Conservation (phyloP, 257 asterid genomes). For the Knoxia roxburghii region DNA sequence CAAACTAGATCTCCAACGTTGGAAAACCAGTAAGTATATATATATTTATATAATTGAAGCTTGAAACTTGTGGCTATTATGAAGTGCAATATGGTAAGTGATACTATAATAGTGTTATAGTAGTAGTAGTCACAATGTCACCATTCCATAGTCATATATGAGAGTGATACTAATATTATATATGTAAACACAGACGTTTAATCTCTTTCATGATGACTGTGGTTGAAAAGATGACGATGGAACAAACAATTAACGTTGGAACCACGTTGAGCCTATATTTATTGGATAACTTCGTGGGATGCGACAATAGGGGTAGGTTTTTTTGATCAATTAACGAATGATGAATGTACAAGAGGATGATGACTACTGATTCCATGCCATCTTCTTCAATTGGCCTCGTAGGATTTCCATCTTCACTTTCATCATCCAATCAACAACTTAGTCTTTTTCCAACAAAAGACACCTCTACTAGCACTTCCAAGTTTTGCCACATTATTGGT, state of each 20-base stretch:
- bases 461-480: not conserved
- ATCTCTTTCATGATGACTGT: conserved; percentile 5
- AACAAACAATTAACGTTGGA: too few species aligned
- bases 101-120: not conserved
- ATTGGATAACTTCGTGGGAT: conserved; percentile 7
- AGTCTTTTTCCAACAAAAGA: not conserved
- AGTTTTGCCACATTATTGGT: too few species aligned
- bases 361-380: not conserved
- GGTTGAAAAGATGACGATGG: not conserved
- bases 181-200: too few species aligned
- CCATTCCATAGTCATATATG: not conserved
- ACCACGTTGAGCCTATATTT: not conserved
- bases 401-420: conserved; percentile 15
- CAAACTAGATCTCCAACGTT: not conserved
- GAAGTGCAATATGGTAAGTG: not conserved
- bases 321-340: too few species aligned
- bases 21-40: too few species aligned
- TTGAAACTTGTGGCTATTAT: not conserved
- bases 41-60: not conserved
- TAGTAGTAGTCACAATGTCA: not conserved
- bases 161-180: too few species aligned
- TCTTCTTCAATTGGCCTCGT: not conserved
- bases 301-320: not conserved
- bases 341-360: not conserved
- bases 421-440: not conserved